Percentiles rank a stretch among this genome's conserved stretches.
Evolutionary conservation across 208 protist genomes (phyloP).

Genomic region (Acanthamoeba culbertsoni): DNA sequence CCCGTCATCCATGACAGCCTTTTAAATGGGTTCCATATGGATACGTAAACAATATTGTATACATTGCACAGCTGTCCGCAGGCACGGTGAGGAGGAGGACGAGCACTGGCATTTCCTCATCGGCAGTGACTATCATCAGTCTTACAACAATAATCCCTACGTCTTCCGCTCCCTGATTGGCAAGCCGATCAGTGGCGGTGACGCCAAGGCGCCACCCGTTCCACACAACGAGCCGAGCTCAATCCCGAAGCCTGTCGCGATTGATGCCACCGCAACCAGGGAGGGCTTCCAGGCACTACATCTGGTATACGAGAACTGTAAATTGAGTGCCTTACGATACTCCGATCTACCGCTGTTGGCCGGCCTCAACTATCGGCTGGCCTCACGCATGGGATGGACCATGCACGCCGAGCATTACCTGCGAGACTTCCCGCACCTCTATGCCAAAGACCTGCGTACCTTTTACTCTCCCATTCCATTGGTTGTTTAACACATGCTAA

Average conservation of each 20-base stretch:
- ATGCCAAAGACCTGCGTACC: background rate
- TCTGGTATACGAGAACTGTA: conserved; percentile 27
- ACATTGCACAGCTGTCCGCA: background rate
- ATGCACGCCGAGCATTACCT: background rate
- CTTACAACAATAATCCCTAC: background rate
- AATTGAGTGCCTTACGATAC: background rate
- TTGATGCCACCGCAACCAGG: background rate
- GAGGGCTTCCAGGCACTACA: background rate
- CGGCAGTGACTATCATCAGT: background rate
- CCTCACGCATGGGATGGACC: background rate
- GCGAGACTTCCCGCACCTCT: conserved; percentile 16
- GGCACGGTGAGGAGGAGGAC: background rate
- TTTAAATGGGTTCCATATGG: background rate
- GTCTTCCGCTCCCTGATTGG: background rate
- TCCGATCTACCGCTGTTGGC: background rate
- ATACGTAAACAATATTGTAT: too few species aligned
- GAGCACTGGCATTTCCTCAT: background rate
- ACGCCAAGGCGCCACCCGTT: background rate
- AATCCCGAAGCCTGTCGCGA: too few species aligned
- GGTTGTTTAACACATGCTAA: too few species aligned
- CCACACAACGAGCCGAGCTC: background rate
- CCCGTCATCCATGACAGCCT: background rate
- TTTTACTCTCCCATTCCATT: too few species aligned
- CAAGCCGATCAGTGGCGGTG: background rate
- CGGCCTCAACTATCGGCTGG: background rate